A percentile compares a stretch with the other conserved stretches of the same genome.
Conservation (phyloP, 192 early-diverging fungal genomes). For the Mortierella alpina region DNA sequence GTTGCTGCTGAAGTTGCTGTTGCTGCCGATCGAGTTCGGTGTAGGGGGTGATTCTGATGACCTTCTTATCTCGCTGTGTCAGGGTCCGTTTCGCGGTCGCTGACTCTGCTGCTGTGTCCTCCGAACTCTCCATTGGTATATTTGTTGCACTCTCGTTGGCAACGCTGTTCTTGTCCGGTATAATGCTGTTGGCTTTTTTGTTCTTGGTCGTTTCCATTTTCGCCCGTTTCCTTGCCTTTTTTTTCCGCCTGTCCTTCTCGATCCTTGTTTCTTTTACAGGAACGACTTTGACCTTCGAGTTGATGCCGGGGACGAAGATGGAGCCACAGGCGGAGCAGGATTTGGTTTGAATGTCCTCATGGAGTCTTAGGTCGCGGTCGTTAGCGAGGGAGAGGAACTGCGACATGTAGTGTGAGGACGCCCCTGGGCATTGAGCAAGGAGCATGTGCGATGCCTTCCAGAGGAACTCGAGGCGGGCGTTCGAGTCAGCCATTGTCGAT, state of each 20-base stretch:
- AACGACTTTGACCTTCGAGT: conserved; percentile 45
- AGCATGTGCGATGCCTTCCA: conserved; percentile 58
- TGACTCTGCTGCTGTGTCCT: not conserved
- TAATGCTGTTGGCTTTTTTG: not conserved
- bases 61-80: conserved; percentile 6
- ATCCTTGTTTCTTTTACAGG: conserved; percentile 26
- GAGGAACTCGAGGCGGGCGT: conserved; percentile 56
- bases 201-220: conserved; percentile 24
- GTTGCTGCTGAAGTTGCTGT: conserved; percentile 18
- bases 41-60: conserved; percentile 25
- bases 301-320: conserved; percentile 60
- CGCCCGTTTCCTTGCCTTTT: conserved; percentile 6
- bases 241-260: conserved; percentile 27
- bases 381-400: conserved; percentile 52
- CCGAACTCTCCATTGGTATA: not conserved
- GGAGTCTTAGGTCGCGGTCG: conserved; percentile 48
- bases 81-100: too few relatives aligned
- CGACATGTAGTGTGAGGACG: conserved; percentile 60
- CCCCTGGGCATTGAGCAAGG: conserved; percentile 41
- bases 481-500: conserved; percentile 25
- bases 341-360: conserved; percentile 53
- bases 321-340: conserved; percentile 58
- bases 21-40: conserved; percentile 21
- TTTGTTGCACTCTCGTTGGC: not conserved
- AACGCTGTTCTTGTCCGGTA: not conserved